Conservation (phyloP, 1,284 basidiomycete genomes). For the Tilletia horrida region DNA sequence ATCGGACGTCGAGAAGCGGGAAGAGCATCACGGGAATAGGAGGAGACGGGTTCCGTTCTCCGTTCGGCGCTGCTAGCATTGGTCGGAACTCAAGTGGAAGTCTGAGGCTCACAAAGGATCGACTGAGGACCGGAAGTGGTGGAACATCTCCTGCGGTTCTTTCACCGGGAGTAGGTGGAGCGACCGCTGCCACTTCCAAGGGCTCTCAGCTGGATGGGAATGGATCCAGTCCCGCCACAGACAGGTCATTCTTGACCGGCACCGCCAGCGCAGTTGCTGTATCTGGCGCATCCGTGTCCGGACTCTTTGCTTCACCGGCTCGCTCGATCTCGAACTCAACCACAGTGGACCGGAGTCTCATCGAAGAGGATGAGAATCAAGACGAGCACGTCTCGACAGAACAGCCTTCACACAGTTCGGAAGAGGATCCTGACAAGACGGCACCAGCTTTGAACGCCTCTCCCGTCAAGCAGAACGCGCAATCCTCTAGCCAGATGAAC, state of each 20-base stretch:
- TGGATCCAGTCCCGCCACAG: background rate
- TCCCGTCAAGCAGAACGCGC: background rate
- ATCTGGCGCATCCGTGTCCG: conserved; percentile 6
- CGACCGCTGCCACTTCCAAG: background rate
- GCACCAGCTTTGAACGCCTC: background rate
- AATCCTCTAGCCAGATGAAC: background rate
- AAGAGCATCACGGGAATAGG: conserved; percentile 7
- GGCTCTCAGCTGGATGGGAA: background rate
- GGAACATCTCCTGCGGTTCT: background rate
- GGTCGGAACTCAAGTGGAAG: conserved; percentile 12
- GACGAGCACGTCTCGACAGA: background rate
- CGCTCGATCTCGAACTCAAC: conserved; percentile 5
- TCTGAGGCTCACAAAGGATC: background rate
- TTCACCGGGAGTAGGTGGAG: background rate
- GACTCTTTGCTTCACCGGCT: background rate
- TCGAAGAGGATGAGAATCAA: background rate
- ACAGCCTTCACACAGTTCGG: background rate
- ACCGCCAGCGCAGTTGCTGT: conserved; percentile 7
- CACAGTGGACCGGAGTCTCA: background rate
- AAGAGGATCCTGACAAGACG: background rate
- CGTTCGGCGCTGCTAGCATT: conserved; percentile 1
- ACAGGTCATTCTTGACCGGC: background rate
- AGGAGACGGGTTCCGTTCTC: background rate
- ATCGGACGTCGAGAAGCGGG: conserved; percentile 7
- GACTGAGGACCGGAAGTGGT: conserved; percentile 7